phyloP scores from a whole-genome alignment of 352 stramenopile species.

The Globisporangium splendens region DNA sequence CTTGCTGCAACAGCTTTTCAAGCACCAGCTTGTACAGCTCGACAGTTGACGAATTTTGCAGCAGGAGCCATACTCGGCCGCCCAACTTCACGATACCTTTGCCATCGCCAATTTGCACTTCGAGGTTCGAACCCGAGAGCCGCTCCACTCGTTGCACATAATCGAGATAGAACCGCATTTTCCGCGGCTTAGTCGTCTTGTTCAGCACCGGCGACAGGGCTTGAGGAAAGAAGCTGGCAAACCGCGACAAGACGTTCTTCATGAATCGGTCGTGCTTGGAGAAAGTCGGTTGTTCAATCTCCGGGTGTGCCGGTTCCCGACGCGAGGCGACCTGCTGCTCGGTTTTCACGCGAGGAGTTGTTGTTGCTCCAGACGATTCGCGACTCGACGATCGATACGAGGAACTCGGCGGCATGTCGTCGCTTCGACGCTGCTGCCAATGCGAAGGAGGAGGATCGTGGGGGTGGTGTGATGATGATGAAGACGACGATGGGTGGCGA shows the following conservation, averaged over 20 bases:
- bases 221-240: conserved; percentile 52
- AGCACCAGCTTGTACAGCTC: conserved; percentile 47
- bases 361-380: background rate
- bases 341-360: background rate
- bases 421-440: conserved; percentile 1
- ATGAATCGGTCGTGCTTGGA: conserved; percentile 52
- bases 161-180: conserved; percentile 69
- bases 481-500: conserved; percentile 3
- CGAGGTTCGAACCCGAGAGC: conserved; percentile 30
- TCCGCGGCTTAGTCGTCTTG: conserved; percentile 64
- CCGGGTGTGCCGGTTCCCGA: conserved; percentile 7
- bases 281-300: conserved; percentile 35
- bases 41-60: conserved; percentile 37
- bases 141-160: conserved; percentile 51
- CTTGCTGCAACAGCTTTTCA: conserved; percentile 36
- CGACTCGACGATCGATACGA: background rate
- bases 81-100: conserved; percentile 38
- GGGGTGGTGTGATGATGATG: background rate
- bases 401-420: conserved; percentile 1
- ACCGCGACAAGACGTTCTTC: conserved; percentile 38
- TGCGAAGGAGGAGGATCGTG: background rate
- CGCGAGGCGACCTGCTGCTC: background rate
- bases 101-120: conserved; percentile 36
- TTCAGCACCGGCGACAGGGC: conserved; percentile 51
- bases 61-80: conserved; percentile 45